Percentiles rank a stretch among this genome's conserved stretches.
phyloP scores from a whole-genome alignment of 768 basidiomycete genomes.

The Amanita subjunquillea region DNA sequence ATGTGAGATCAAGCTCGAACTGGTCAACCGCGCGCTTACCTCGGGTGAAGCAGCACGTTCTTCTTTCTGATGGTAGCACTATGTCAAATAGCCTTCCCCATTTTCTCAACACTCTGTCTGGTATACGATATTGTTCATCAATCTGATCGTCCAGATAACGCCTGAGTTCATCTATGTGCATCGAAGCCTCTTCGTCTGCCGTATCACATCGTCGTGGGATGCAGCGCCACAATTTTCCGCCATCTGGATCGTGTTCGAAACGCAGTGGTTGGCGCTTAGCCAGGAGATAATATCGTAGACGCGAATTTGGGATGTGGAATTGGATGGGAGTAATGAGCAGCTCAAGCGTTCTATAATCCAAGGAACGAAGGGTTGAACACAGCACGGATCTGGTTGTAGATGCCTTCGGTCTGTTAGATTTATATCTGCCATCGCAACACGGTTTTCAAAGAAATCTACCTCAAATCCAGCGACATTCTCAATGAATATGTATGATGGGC shows the following conservation, averaged over 20 bases:
- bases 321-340: conserved; percentile 67
- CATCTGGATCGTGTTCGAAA: conserved; percentile 20
- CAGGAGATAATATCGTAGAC: conserved; percentile 70
- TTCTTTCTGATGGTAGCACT: conserved; percentile 46
- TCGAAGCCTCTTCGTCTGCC: not conserved
- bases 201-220: conserved; percentile 35
- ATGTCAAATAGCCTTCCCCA: conserved; percentile 81
- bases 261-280: conserved; percentile 39
- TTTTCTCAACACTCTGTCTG: conserved; percentile 54
- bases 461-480: conserved; percentile 84
- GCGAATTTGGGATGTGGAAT: conserved; percentile 75
- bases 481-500: conserved; percentile 54
- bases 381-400: conserved; percentile 54
- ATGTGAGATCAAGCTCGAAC: not conserved
- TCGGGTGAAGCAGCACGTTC: conserved; percentile 77
- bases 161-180: conserved; percentile 16
- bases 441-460: conserved; percentile 27
- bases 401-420: conserved; percentile 27
- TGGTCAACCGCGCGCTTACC: conserved; percentile 26
- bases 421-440: conserved; percentile 3
- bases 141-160: conserved; percentile 29
- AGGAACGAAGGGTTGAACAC: conserved; percentile 35
- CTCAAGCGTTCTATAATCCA: conserved; percentile 52
- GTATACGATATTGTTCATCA: conserved; percentile 26
- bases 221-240: conserved; percentile 30